Evolutionary conservation across 2,329 filamentous ascomycete species (phyloP), one percentile per base, ranked within the genome.

Genomic region (Aspergillus sp.): DNA sequence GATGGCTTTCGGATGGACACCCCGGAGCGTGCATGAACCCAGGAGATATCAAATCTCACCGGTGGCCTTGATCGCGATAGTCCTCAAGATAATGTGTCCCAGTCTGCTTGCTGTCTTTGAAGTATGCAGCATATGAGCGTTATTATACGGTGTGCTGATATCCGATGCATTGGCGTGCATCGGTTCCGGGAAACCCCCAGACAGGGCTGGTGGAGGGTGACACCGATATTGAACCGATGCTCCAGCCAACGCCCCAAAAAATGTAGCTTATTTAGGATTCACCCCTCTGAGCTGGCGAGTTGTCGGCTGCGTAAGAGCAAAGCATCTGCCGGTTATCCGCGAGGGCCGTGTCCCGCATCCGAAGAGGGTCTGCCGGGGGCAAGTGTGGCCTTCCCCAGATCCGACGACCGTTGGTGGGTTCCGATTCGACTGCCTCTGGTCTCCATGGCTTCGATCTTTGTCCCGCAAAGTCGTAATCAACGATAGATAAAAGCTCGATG

Each of bases 331-430:
- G 39, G 11, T 39, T 48, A 50, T 19, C 39, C 46, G 22, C 17
- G n/a, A 22, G 9, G 34, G 30, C 41, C 20, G 30, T 45, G 50
- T 47, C 15, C 37, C 42, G 27, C 20, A 57, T 57, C 56, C 56
- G 56, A 57, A 45, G 50, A 53, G 44, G 50, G 56, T 50, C 56
- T 27, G 27, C 44, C 53, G 19, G 8, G 44, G 24, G 49, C 55
- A 15, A 39, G 24, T 20, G 50, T 52, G 52, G 56, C 46, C 53
- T 57, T 51, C 52, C 51, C 51, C 56, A 60, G 56, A 58, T 57
- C 60, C 60, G 62, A 57, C 24, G 17, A 24, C 9, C 11, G 27
- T 40, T 44, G 44, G 7, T 54, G 49, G 13, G 56, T 56, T 63
- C 61, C 61, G 61, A 63, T 54, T 57, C 30, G 41, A 44, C 17